Conservation (phyloP, 306 rosid species). For the Sophora flavescens region DNA sequence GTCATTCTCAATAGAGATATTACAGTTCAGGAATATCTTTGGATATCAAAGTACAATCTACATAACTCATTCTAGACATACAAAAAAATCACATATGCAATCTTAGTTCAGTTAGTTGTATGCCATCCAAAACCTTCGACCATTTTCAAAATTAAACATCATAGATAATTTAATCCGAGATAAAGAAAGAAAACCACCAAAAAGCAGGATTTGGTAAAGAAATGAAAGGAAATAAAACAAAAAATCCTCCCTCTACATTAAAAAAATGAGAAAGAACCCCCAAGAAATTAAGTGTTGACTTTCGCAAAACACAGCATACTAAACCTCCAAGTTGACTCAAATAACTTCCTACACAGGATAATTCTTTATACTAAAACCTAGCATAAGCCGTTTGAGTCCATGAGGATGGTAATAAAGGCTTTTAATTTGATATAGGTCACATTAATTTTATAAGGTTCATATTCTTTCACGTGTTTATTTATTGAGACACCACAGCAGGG, state of each 20-base stretch:
- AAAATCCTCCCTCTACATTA: background rate
- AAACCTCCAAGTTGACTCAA: constrained; percentile 18
- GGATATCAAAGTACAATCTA: constrained; percentile 2
- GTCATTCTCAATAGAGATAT: background rate
- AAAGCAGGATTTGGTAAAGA: background rate
- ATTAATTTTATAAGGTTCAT: constrained; percentile 17
- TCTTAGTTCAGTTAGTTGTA: background rate
- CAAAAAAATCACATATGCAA: constrained; percentile 1
- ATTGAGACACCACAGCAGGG: constrained; percentile 10
- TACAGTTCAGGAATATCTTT: constrained; percentile 25
- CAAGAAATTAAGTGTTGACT: constrained; percentile 9
- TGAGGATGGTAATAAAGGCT: background rate
- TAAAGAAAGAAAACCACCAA: constrained; percentile 26
- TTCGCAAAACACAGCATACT: background rate
- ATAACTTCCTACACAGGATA: background rate
- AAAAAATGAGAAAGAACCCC: background rate
- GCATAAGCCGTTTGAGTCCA: background rate
- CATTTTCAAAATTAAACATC: constrained; percentile 4
- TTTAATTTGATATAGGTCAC: constrained; percentile 11
- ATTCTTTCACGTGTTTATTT: constrained; percentile 32
- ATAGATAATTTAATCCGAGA: constrained; percentile 24
- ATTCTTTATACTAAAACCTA: background rate
- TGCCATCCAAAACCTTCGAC: constrained; percentile 12
- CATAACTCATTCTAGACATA: constrained; percentile 10
- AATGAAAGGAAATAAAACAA: constrained; percentile 14